A percentile compares a stretch with the other conserved stretches of the same genome.
phyloP scores from a whole-genome alignment of 148 eudicot genomes.

The Heliamphora exappendiculata region DNA sequence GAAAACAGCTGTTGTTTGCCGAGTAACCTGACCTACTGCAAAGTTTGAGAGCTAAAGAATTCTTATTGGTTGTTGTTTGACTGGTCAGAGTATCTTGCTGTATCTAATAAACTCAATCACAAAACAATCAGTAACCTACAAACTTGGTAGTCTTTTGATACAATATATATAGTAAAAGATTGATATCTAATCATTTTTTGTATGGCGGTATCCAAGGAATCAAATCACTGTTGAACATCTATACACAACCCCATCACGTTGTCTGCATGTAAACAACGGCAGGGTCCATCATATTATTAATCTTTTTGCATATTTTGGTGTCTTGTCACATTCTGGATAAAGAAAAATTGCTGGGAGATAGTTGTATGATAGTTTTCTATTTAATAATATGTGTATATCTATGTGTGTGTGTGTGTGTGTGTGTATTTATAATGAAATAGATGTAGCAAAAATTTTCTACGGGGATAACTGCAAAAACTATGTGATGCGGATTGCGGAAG shows the following conservation, averaged over 20 bases:
- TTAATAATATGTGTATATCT: not conserved
- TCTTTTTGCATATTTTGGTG: not conserved
- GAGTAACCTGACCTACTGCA: not conserved
- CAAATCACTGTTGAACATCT: not conserved
- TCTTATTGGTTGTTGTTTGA: not conserved
- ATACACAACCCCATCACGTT: not conserved
- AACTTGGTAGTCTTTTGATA: not conserved
- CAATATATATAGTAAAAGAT: not conserved
- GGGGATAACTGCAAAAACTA: too few species aligned
- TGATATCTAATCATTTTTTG: not conserved
- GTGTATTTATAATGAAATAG: too few species aligned
- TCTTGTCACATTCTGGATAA: not conserved
- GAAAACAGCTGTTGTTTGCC: not conserved
- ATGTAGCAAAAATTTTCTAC: too few species aligned
- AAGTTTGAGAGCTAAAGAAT: too few species aligned
- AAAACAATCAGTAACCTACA: not conserved
- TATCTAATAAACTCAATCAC: not conserved
- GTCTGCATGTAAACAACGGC: not conserved
- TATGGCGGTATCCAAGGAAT: not conserved
- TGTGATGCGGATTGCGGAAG: too few species aligned
- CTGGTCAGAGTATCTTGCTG: not conserved
- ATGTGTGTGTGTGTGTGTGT: too few species aligned
- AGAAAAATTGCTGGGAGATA: not conserved
- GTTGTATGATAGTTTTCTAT: not conserved
- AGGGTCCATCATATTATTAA: not conserved